Evolutionary conservation across 495 filamentous ascomycete genomes (phyloP).

Genomic region (Hypomontagnella submonticulosa): DNA sequence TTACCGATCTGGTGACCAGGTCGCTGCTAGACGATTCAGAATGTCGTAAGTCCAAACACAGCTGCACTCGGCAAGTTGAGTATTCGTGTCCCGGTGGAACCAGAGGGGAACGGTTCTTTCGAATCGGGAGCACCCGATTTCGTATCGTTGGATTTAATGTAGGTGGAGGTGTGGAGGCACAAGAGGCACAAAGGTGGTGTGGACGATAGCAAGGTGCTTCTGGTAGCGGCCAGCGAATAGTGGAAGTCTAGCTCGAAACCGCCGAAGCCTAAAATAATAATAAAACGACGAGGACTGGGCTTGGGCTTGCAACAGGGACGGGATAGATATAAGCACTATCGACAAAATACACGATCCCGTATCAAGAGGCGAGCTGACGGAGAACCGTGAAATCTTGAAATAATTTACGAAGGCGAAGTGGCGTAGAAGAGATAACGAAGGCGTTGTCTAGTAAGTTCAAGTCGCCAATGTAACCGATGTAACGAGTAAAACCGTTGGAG

Average conservation of each 20-base stretch:
- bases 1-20: slow-evolving; percentile 27
- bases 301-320: slow-evolving; percentile 1
- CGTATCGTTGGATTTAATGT: slow-evolving; percentile 26
- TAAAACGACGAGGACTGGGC: not conserved
- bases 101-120: slow-evolving; percentile 17
- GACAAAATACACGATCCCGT: slow-evolving; percentile 13
- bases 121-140: slow-evolving; percentile 35
- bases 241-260: slow-evolving; percentile 23
- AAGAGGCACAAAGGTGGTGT: slow-evolving; percentile 15
- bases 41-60: slow-evolving; percentile 17
- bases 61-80: slow-evolving; percentile 14
- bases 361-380: slow-evolving; percentile 9
- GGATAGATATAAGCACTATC: slow-evolving; percentile 20
- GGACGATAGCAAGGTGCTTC: slow-evolving; percentile 11
- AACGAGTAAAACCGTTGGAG: slow-evolving; percentile 32
- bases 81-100: slow-evolving; percentile 25
- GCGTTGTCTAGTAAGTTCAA: slow-evolving; percentile 16
- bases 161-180: slow-evolving; percentile 23
- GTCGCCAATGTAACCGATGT: slow-evolving; percentile 16
- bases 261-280: slow-evolving; percentile 25
- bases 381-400: slow-evolving; percentile 1
- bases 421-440: slow-evolving; percentile 13
- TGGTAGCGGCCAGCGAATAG: not conserved
- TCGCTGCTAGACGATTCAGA: slow-evolving; percentile 21
- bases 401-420: slow-evolving; percentile 13